These are phyloP conservation scores for Trametes cingulata DNA, from an alignment of 768 basidiomycete species.

Conservation along the genomic window DNA sequence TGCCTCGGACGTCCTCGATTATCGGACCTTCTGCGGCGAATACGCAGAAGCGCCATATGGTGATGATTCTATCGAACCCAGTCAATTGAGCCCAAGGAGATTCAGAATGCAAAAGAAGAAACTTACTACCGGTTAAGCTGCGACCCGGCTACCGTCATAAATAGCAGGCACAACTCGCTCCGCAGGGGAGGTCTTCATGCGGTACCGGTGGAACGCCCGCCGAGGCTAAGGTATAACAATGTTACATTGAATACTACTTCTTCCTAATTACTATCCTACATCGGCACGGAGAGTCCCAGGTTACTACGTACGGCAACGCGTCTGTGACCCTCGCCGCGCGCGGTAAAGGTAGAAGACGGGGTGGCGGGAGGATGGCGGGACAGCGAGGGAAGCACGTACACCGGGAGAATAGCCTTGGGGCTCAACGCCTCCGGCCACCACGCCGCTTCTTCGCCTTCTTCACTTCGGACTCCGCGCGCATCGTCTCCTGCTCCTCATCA, in stretches of 20 bases:
- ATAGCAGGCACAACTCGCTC: background rate
- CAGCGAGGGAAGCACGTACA: too few relatives aligned
- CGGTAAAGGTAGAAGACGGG: too few relatives aligned
- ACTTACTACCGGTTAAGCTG: background rate
- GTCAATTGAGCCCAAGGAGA: background rate
- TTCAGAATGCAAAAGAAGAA: too few relatives aligned
- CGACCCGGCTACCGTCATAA: background rate
- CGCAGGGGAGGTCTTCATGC: background rate
- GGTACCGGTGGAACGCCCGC: background rate
- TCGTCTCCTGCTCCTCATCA: conserved; percentile 35
- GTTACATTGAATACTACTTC: conserved; percentile 10
- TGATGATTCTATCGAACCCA: background rate
- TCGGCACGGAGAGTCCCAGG: too few relatives aligned
- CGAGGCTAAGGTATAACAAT: background rate
- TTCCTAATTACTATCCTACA: background rate
- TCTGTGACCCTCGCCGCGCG: too few relatives aligned
- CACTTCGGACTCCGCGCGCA: conserved; percentile 16
- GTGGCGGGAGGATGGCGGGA: too few relatives aligned
- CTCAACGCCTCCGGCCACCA: background rate
- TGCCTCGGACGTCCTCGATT: background rate
- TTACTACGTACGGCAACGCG: too few relatives aligned
- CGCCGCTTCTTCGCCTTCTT: conserved; percentile 12
- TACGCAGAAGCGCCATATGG: background rate
- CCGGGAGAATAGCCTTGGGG: background rate
- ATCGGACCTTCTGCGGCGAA: conserved; percentile 14